Percentiles rank a stretch among this genome's conserved stretches.
phyloP scores from a whole-genome alignment of 441 rosid species.

The Adansonia rubrostipa region DNA sequence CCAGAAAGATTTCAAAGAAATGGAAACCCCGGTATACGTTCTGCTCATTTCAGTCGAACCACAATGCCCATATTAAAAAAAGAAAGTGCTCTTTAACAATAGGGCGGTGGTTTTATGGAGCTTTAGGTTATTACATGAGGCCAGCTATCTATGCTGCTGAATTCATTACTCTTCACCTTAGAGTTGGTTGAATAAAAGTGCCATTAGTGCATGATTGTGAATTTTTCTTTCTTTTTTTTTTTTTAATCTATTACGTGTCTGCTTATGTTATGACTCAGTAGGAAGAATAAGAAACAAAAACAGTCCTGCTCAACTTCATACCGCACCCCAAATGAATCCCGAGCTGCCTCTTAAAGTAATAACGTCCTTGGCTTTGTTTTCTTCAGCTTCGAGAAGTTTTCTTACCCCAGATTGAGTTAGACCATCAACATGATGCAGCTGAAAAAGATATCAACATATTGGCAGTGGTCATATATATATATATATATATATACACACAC shows the following conservation, averaged over 20 bases:
- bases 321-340: slow-evolving; percentile 83
- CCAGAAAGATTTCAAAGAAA: slow-evolving; percentile 14
- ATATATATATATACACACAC: background rate
- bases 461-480: background rate
- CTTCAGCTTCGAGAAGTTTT: slow-evolving; percentile 56
- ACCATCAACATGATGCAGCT: slow-evolving; percentile 94
- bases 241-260: background rate
- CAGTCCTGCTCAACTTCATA: slow-evolving; percentile 46
- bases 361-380: slow-evolving; percentile 45
- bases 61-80: background rate
- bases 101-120: background rate
- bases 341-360: slow-evolving; percentile 68
- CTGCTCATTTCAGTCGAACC: background rate
- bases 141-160: background rate
- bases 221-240: background rate
- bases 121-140: background rate
- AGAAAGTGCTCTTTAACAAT: background rate
- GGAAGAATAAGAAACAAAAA: background rate
- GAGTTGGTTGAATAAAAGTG: background rate
- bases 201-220: background rate
- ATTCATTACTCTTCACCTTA: slow-evolving; percentile 7
- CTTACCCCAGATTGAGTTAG: slow-evolving; percentile 63
- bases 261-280: background rate
- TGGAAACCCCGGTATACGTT: background rate
- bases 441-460: slow-evolving; percentile 24